phyloP scores from a whole-genome alignment of 768 basidiomycete genomes.

The Hortiboletus flavorubellus region DNA sequence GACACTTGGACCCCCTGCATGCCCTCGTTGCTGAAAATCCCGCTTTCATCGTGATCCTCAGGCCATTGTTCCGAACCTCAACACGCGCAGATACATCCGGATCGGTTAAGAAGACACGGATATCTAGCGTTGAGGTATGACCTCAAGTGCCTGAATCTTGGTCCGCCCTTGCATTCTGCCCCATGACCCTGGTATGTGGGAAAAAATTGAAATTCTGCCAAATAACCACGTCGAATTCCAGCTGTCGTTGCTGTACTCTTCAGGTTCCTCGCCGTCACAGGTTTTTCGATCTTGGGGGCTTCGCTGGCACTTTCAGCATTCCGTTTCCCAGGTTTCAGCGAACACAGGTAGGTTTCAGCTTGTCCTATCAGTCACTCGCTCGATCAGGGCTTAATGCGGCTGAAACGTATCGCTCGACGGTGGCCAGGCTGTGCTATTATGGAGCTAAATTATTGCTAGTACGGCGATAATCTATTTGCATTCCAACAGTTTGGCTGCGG shows the following conservation, averaged over 20 bases:
- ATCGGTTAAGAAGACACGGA: background rate
- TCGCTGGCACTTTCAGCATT: conserved; percentile 9
- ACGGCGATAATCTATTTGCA: conserved; percentile 2
- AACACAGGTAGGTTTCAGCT: conserved; percentile 14
- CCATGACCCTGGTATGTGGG: background rate
- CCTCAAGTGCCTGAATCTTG: conserved; percentile 21
- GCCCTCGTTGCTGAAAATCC: background rate
- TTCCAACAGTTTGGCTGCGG: conserved; percentile 10
- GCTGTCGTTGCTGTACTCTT: conserved; percentile 1
- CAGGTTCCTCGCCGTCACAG: background rate
- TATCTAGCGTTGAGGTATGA: conserved; percentile 10
- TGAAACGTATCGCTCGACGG: conserved; percentile 22
- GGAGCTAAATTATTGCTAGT: conserved; percentile 2
- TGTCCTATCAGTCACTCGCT: conserved; percentile 7
- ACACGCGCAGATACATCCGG: background rate
- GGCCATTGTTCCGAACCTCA: background rate
- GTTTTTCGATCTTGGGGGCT: conserved; percentile 4
- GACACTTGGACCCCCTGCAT: background rate
- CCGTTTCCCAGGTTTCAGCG: conserved; percentile 16
- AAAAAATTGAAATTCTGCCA: conserved; percentile 6
- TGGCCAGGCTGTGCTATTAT: conserved; percentile 2
- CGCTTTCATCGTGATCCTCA: background rate
- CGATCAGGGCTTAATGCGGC: conserved; percentile 21
- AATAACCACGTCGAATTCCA: background rate
- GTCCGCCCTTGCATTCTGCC: background rate